phyloP scores from a whole-genome alignment of 2,329 filamentous ascomycete genomes.

The Fusarium caatingaense region DNA sequence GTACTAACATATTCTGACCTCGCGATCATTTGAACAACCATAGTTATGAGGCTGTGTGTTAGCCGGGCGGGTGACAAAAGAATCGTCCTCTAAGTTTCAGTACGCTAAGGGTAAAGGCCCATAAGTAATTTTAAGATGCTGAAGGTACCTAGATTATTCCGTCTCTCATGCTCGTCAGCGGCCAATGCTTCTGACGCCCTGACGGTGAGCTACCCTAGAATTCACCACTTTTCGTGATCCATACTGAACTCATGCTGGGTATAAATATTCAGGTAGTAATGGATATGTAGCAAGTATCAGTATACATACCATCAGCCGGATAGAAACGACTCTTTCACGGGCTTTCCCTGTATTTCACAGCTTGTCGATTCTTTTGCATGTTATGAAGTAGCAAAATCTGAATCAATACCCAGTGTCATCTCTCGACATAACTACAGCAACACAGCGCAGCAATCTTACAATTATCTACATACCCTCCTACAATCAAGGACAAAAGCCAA shows the following conservation, averaged over 20 bases:
- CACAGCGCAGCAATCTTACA: neutral
- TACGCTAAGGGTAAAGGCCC: no score
- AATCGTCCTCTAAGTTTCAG: no score
- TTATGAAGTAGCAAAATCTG: no score
- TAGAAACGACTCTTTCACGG: neutral
- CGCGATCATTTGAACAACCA: neutral
- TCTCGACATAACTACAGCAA: rapidly evolving
- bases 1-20: neutral
- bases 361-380: no score
- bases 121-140: no score
- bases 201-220: neutral
- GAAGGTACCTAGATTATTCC: no score
- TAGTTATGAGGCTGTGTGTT: neutral
- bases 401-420: neutral
- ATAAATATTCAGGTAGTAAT: neutral
- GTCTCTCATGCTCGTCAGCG: no score
- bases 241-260: neutral
- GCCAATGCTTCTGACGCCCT: no score
- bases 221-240: no score
- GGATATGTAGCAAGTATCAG: neutral
- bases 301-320: neutral
- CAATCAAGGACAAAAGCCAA: neutral
- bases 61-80: no score
- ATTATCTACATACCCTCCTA: neutral
- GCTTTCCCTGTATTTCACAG: neutral